Percentiles rank a stretch among this genome's conserved stretches.
These are phyloP conservation scores for Tetracentron sinense DNA, from an alignment of 164 flowering plant genomes.

Conservation along the genomic window DNA sequence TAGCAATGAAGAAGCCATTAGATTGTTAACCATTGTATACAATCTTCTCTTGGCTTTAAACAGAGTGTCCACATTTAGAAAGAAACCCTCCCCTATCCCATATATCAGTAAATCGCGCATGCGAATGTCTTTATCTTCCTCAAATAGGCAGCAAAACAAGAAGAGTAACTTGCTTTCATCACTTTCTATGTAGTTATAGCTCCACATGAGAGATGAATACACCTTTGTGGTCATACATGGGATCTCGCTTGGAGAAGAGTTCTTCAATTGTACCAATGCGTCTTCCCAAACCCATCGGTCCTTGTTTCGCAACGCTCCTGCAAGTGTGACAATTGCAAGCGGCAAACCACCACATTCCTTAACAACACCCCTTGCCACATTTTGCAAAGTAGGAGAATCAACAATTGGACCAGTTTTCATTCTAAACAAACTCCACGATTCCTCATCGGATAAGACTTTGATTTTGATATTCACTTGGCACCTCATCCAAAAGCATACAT, in stretches of 20 bases:
- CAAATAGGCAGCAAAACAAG: conserved; percentile 14
- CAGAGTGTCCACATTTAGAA: background rate
- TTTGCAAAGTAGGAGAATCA: background rate
- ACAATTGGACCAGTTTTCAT: background rate
- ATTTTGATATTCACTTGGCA: background rate
- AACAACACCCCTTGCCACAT: background rate
- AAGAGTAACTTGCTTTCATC: conserved; percentile 5
- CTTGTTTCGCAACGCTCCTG: conserved; percentile 11
- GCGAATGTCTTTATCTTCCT: background rate
- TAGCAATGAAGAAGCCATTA: conserved; percentile 17
- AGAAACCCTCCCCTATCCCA: conserved; percentile 14
- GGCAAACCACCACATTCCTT: conserved; percentile 15
- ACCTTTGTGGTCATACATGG: background rate
- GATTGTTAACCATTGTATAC: background rate
- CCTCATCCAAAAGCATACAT: background rate
- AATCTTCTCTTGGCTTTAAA: conserved; percentile 13
- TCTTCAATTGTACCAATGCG: conserved; percentile 4
- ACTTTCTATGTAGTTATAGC: conserved; percentile 9
- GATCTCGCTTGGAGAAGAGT: background rate
- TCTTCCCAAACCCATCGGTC: conserved; percentile 8
- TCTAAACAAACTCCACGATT: conserved; percentile 7
- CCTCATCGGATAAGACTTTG: background rate
- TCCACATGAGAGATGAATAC: background rate
- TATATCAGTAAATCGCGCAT: conserved; percentile 4
- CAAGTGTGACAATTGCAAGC: conserved; percentile 9